A percentile compares a stretch with the other conserved stretches of the same genome.
phyloP scores from a whole-genome alignment of 2,329 filamentous ascomycete species.

The Tympanopsis confertula region DNA sequence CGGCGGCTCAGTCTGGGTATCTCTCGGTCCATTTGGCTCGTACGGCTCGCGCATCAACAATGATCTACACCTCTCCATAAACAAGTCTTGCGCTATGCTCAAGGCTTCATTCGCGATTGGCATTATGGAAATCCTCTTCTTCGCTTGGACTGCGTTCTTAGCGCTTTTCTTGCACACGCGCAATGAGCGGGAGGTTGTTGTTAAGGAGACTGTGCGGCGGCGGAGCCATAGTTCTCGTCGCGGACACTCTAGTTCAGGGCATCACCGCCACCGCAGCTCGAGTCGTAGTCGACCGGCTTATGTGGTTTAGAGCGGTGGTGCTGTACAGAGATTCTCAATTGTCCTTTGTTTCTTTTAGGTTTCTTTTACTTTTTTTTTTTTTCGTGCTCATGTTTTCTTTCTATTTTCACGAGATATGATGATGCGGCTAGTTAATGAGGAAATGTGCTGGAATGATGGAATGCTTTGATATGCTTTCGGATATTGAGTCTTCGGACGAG shows the following conservation, averaged over 20 bases:
- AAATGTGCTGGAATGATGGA: too few relatives aligned
- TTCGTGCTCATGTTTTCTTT: too few relatives aligned
- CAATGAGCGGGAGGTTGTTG: background rate
- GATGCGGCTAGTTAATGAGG: too few relatives aligned
- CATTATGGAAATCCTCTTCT: background rate
- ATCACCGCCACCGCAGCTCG: background rate
- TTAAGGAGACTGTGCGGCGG: background rate
- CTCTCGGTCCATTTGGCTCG: background rate
- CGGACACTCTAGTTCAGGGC: background rate
- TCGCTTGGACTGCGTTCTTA: background rate
- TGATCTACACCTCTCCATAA: background rate
- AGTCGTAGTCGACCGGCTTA: background rate
- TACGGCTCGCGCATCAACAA: background rate
- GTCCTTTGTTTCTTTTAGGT: too few relatives aligned
- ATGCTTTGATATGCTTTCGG: too few relatives aligned
- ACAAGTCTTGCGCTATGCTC: slow-evolving; percentile 1
- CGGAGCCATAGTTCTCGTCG: background rate
- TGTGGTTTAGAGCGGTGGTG: background rate
- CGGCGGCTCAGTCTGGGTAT: background rate
- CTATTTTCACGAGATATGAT: too few relatives aligned
- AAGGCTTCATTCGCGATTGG: background rate
- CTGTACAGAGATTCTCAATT: too few relatives aligned
- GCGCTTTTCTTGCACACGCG: background rate
- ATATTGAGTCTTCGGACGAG: too few relatives aligned
- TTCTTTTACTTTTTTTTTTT: too few relatives aligned